Conservation (phyloP, 2,329 filamentous ascomycete genomes). For the Mariannaea sp. region DNA sequence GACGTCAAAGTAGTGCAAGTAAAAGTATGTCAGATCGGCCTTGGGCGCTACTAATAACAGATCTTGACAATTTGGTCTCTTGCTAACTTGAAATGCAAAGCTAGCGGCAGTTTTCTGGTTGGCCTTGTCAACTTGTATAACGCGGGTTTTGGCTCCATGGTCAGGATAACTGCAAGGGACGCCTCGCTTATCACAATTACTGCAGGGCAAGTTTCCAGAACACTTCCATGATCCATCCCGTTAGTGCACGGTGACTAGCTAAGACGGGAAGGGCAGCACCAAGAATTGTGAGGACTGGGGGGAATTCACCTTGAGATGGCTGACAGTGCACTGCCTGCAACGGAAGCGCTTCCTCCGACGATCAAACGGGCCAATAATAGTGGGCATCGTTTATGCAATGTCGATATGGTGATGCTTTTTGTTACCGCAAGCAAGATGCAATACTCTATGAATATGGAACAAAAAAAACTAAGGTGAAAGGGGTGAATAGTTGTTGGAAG, state of each 20-base stretch:
- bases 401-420: no score
- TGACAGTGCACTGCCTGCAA: constrained; percentile 38
- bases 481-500: no score
- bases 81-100: not conserved
- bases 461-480: no score
- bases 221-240: constrained; percentile 38
- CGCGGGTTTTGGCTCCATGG: not conserved
- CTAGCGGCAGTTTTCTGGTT: constrained; percentile 11
- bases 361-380: constrained; percentile 46
- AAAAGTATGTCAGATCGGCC: constrained; percentile 23
- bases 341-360: constrained; percentile 40
- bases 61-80: not conserved
- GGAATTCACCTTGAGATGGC: constrained; percentile 45
- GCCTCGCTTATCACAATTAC: constrained; percentile 36
- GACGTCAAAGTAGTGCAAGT: constrained; percentile 39
- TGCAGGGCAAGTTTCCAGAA: constrained; percentile 41
- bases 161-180: constrained; percentile 31
- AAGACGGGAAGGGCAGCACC: not conserved
- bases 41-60: constrained; percentile 5
- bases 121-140: constrained; percentile 34
- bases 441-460: no score
- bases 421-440: no score
- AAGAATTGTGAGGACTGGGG: no score
- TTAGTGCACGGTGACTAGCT: not conserved
- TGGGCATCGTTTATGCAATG: no score